Evolutionary conservation across 495 filamentous ascomycete species (phyloP), one percentile per base, ranked within the genome.

Genomic region (Cladorrhinum samala): DNA sequence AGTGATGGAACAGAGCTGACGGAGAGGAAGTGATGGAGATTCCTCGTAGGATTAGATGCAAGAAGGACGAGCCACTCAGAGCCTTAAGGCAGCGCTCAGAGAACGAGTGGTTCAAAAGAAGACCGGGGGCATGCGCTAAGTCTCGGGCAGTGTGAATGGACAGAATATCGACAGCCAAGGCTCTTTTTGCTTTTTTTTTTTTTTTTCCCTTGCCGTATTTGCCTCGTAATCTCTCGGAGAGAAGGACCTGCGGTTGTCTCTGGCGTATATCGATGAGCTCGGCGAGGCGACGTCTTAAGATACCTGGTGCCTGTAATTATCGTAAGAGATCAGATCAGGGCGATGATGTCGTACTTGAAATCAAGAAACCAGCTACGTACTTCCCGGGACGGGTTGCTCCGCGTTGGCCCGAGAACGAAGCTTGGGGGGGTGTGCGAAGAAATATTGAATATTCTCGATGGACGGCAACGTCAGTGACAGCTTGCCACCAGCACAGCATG

Each of bases 11-110:
- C 45, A 25, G 9, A 27, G 49, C 58, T 56, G 54, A 56, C 48
- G 63, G 52, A 50, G 54, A 38, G 53, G 55, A 56, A 63, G 61
- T 52, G 65, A 57, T 54, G 57, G 66, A 67, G 62, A 50, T 55
- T 54, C 51, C 57, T 65, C 65, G 68, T 69, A 60, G 57, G 64
- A 64, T 66, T 64, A 53, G 62, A 60, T 60, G 66, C 62, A 65
- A n/a, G 57, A 57, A 61, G 56, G 64, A 52, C 57, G 60, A 61
- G 67, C 70, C 73, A 76, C 62, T 73, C 63, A 71, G 48, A 63
- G 61, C 60, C 61, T 62, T 50, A 58, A 50, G 53, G 55, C 47
- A 54, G 63, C 61, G 52, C 64, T 68, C 59, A 66, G 57, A 56
- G 65, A 66, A 46, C 69, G 65, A 74, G 66, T 75, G 72, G 73